Conservation (phyloP, 805 yeast genomes). For the Wickerhamomyces rabaulensis region DNA sequence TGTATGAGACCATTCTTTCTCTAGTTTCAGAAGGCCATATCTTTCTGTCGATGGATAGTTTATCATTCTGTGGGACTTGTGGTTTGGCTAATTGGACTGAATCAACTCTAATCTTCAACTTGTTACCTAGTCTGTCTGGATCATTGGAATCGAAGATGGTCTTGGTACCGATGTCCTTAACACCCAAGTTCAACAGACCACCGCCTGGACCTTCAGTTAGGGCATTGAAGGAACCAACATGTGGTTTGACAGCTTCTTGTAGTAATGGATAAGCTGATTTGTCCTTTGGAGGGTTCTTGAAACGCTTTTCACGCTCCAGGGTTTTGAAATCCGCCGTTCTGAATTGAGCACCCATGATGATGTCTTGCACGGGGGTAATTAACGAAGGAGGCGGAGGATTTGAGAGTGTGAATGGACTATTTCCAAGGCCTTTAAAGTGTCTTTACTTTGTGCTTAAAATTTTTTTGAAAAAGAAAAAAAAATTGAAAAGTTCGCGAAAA, state of each 20-base stretch:
- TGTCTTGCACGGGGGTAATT: neutral
- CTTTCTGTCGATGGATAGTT: slow-evolving; percentile 69
- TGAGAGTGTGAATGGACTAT: neutral
- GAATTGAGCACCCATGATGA: slow-evolving; percentile 18
- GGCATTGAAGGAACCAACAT: slow-evolving; percentile 94
- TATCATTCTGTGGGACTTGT: slow-evolving; percentile 62
- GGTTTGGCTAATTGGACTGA: slow-evolving; percentile 87
- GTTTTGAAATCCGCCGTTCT: slow-evolving; percentile 53
- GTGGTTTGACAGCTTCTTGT: slow-evolving; percentile 89
- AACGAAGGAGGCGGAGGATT: neutral
- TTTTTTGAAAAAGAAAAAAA: slow-evolving; percentile 3
- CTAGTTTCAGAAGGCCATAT: slow-evolving; percentile 84
- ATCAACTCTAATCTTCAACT: slow-evolving; percentile 78
- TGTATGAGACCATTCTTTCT: slow-evolving; percentile 81
- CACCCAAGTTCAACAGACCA: slow-evolving; percentile 80
- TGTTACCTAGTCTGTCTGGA: slow-evolving; percentile 72
- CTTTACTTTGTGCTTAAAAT: neutral
- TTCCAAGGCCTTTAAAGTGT: neutral
- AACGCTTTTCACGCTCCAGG: slow-evolving; percentile 80
- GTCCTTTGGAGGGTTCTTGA: slow-evolving; percentile 85
- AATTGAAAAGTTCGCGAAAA: neutral
- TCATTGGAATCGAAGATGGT: slow-evolving; percentile 81
- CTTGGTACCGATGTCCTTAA: slow-evolving; percentile 81
- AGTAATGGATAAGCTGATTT: slow-evolving; percentile 76
- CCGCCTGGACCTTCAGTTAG: slow-evolving; percentile 84